Evolutionary conservation across 1,284 basidiomycete species (phyloP), one percentile per base, ranked within the genome.

Genomic region (Pterulicium gracile): DNA sequence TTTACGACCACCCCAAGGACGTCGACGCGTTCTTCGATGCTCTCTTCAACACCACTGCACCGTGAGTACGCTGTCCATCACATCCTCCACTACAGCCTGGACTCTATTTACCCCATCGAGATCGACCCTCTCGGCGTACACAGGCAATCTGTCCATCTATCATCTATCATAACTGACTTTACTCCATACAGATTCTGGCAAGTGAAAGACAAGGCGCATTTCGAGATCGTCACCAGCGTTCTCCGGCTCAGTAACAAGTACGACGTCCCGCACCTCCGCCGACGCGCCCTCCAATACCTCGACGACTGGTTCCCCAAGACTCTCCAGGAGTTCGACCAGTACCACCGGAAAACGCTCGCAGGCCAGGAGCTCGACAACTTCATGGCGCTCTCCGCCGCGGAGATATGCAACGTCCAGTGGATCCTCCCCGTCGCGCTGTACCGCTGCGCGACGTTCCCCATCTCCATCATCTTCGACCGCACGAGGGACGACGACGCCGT

Each of bases 1-100:
- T 60, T 20, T 53, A 54, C n/a, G 59, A 61, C 46, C 44, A 39
- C 14, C 47, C 55, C 13, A 35, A 44, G 20, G 55, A 56, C 34
- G 35, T 55, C 14, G 47, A 42, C 22, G 50, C 50, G 41, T 44
- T 55, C 27, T 42, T 56, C 19, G 36, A 39, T 39, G 36, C 36
- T 39, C 36, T 39, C 4, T 39, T 39, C 36, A 39, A 39, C 15
- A 39, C 36, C 15, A 17, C 36, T 39, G n/a, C 36, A 10, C 15
- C 36, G 36, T 39, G 19, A 7, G 36, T 39, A 7, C 7, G n/a
- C 27, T 10, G 27, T n/a, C 7, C n/a, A 32, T n/a, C n/a, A 32
- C n/a, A n/a, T n/a, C n/a, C n/a, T n/a, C n/a, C n/a, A n/a, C n/a
- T n/a, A n/a, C n/a, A n/a, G n/a, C n/a, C n/a, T n/a, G n/a, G n/a